A percentile compares a stretch with the other conserved stretches of the same genome.
These are phyloP conservation scores for Zoysia matrella DNA, from an alignment of 202 grass and related monocot species.

Conservation along the genomic window DNA sequence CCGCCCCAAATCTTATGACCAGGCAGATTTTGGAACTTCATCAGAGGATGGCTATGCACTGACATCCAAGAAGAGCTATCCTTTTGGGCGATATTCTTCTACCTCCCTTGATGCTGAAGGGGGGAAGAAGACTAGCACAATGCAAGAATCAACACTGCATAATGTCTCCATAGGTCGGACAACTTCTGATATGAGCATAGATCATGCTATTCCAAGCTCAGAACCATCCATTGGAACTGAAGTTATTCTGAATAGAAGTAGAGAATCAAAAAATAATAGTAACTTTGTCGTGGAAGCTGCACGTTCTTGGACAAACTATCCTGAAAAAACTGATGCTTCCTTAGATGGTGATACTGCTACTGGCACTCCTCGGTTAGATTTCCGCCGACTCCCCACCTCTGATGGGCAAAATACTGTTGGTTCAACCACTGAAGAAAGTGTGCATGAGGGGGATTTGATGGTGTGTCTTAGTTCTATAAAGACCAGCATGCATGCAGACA, in stretches of 20 bases:
- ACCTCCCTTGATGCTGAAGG: slow-evolving; percentile 75
- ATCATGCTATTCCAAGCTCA: slow-evolving; percentile 52
- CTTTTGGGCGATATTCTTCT: slow-evolving; percentile 80
- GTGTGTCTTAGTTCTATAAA: slow-evolving; percentile 69
- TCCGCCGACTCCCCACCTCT: slow-evolving; percentile 52
- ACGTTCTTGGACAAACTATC: slow-evolving; percentile 71
- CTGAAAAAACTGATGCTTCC: slow-evolving; percentile 72
- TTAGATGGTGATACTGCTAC: slow-evolving; percentile 66
- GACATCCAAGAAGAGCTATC: slow-evolving; percentile 81
- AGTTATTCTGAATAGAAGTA: slow-evolving; percentile 47
- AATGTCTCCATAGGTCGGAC: slow-evolving; percentile 49
- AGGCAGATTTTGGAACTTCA: slow-evolving; percentile 87
- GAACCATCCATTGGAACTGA: slow-evolving; percentile 46
- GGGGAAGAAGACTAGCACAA: slow-evolving; percentile 58
- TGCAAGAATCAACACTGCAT: slow-evolving; percentile 58
- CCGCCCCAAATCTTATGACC: slow-evolving; percentile 84
- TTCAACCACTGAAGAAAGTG: slow-evolving; percentile 46
- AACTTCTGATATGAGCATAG: slow-evolving; percentile 54
- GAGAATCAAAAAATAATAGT: slow-evolving; percentile 54
- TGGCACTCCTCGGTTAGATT: slow-evolving; percentile 74
- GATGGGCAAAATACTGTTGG: slow-evolving; percentile 65
- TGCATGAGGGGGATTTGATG: slow-evolving; percentile 52
- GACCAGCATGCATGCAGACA: slow-evolving; percentile 61
- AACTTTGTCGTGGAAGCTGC: slow-evolving; percentile 49
- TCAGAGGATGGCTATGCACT: slow-evolving; percentile 82